Conservation (phyloP, 371 early-diverging fungal species). For the Saksenaea vasiformis region DNA sequence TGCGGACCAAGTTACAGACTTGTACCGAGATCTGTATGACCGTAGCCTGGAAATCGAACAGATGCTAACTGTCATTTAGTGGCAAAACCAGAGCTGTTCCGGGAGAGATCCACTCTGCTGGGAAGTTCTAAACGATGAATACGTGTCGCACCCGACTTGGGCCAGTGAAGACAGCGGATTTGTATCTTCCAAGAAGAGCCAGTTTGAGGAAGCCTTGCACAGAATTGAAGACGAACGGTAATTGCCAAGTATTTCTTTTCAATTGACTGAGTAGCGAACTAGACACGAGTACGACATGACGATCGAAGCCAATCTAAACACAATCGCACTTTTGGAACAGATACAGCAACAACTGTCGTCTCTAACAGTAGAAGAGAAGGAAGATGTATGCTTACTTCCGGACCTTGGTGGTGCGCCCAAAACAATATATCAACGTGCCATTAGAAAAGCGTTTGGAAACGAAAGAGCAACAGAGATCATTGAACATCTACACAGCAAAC, state of each 20-base stretch:
- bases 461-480: constrained; percentile 87
- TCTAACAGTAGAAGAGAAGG: constrained; percentile 81
- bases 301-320: constrained; percentile 90
- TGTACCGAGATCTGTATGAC: constrained; percentile 64
- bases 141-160: constrained; percentile 94
- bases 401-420: constrained; percentile 86
- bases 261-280: constrained; percentile 48
- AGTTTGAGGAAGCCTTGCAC: constrained; percentile 93
- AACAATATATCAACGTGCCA: constrained; percentile 80
- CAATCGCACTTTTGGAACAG: constrained; percentile 89
- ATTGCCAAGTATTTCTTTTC: neutral
- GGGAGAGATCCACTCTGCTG: constrained; percentile 88
- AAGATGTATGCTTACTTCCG: constrained; percentile 67
- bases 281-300: constrained; percentile 89
- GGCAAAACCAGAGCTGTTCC: constrained; percentile 64
- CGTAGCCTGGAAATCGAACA: neutral
- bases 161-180: constrained; percentile 94
- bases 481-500: constrained; percentile 89
- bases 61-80: constrained; percentile 35
- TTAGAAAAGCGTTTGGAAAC: constrained; percentile 89
- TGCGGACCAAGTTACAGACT: constrained; percentile 47
- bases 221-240: constrained; percentile 95
- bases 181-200: constrained; percentile 91
- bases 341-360: constrained; percentile 66
- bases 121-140: constrained; percentile 95